Conservation (phyloP, 176 grass and related monocot genomes). For the Metroxylon sagu region DNA sequence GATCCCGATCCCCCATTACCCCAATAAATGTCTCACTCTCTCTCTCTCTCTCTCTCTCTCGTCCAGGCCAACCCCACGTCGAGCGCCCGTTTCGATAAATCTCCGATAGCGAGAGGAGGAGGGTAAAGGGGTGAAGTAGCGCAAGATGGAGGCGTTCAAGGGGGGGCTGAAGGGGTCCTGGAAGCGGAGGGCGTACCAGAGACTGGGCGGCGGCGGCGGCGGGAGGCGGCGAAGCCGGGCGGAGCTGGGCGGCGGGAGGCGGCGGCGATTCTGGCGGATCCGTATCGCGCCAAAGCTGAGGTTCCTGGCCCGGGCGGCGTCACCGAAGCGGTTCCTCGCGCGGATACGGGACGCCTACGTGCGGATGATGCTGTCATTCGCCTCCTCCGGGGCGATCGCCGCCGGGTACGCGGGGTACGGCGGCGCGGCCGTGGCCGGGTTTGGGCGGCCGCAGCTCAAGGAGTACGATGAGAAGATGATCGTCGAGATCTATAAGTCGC, state of each 20-base stretch:
- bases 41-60: too few relatives aligned
- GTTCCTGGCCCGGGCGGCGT: not conserved
- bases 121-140: too few relatives aligned
- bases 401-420: constrained; percentile 3
- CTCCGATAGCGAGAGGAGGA: too few relatives aligned
- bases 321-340: constrained; percentile 26
- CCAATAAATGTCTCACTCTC: too few relatives aligned
- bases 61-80: too few relatives aligned
- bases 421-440: not conserved
- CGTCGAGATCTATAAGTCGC: constrained; percentile 17
- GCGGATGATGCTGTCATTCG: constrained; percentile 42
- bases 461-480: constrained; percentile 23
- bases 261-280: constrained; percentile 21
- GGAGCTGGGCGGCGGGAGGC: constrained; percentile 14
- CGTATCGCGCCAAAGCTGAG: not conserved
- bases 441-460: constrained; percentile 18
- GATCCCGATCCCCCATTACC: too few relatives aligned
- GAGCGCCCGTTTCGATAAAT: too few relatives aligned
- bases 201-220: not conserved
- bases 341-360: constrained; percentile 53
- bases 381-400: constrained; percentile 14
- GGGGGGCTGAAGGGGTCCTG: constrained; percentile 13
- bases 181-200: constrained; percentile 33
- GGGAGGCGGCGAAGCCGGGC: constrained; percentile 26
- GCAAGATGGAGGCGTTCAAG: constrained; percentile 4